Conservation (phyloP, 768 basidiomycete species). For the Exidia glandulosa region DNA sequence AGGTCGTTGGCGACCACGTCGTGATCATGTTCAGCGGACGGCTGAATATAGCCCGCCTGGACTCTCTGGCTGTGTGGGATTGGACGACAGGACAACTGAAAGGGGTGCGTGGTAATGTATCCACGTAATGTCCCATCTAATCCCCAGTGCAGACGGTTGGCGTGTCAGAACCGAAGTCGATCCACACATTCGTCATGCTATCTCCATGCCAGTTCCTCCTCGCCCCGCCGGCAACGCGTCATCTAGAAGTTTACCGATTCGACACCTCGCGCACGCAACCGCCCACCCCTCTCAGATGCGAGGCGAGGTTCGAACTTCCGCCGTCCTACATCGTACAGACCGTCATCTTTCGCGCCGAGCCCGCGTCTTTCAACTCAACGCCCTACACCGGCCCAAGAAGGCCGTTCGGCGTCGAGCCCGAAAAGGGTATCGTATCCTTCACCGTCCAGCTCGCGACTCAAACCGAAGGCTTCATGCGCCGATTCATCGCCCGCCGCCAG, state of each 20-base stretch:
- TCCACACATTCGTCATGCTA: neutral
- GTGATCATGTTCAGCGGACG: neutral
- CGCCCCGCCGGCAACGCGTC: neutral
- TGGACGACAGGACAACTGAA: neutral
- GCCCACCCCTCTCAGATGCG: neutral
- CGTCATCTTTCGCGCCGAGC: neutral
- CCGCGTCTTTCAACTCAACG: neutral
- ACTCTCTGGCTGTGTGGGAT: neutral
- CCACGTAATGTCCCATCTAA: neutral
- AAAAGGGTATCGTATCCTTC: neutral
- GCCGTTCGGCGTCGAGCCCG: neutral
- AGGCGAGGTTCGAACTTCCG: neutral
- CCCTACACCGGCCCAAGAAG: neutral
- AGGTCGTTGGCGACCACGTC: neutral
- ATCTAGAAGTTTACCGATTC: neutral
- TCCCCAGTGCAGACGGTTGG: neutral
- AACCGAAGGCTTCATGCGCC: neutral
- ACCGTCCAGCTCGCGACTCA: neutral
- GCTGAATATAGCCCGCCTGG: neutral
- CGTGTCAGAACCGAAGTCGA: neutral
- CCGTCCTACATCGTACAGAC: neutral
- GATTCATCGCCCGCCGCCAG: neutral
- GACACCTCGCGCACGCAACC: neutral
- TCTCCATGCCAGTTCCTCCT: neutral
- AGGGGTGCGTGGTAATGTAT: neutral